Evolutionary conservation across 2,329 filamentous ascomycete genomes (phyloP).

Genomic region (Alternaria viburni): DNA sequence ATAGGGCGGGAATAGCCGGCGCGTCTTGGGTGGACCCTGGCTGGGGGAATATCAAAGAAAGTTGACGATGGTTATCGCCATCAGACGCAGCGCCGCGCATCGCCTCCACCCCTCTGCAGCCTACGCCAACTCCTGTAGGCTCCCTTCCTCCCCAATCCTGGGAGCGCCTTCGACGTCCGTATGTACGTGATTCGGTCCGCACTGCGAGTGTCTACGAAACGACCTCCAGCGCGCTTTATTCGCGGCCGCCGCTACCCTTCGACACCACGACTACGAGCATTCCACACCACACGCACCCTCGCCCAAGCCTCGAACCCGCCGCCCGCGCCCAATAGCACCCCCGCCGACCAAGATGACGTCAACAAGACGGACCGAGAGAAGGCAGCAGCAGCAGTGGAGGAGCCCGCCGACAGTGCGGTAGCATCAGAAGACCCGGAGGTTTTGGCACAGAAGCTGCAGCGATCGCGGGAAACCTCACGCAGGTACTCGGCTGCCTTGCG

Average conservation of each 20-base stretch:
- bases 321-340: conserved; percentile 34
- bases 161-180: conserved; percentile 35
- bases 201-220: conserved; percentile 49
- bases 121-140: conserved; percentile 25
- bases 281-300: conserved; percentile 42
- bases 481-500: conserved; percentile 44
- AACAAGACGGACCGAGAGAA: conserved; percentile 25
- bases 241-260: conserved; percentile 45
- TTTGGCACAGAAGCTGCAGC: conserved; percentile 45
- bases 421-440: conserved; percentile 41
- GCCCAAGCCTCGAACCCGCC: conserved; percentile 38
- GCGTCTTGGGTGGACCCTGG: conserved; percentile 22
- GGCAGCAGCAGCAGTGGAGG: conserved; percentile 23
- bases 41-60: conserved; percentile 20
- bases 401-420: conserved; percentile 27
- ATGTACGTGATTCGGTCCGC: conserved; percentile 53
- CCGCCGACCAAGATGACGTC: conserved; percentile 32
- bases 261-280: conserved; percentile 36
- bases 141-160: conserved; percentile 16
- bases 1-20: conserved; percentile 9
- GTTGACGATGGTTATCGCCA: conserved; percentile 21
- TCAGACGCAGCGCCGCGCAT: conserved; percentile 26
- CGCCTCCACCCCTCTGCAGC: conserved; percentile 15
- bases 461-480: conserved; percentile 42
- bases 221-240: conserved; percentile 46